Evolutionary conservation across 768 basidiomycete species (phyloP), one percentile per base, ranked within the genome.

Genomic region (Boletus tylopilopsis): DNA sequence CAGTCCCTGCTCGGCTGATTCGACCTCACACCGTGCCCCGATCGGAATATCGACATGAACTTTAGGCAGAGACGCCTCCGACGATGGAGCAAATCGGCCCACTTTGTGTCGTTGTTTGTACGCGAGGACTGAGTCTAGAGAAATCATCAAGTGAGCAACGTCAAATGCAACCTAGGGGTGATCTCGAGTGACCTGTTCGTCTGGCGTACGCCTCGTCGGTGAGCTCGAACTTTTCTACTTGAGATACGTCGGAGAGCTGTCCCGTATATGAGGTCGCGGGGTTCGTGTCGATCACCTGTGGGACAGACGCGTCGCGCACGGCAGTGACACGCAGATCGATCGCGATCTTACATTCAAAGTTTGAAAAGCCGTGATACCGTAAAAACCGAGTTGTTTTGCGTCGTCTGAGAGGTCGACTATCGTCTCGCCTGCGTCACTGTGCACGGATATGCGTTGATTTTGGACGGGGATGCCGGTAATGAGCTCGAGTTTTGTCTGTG

Each of bases 201-300:
- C 81, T 71, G 21, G 84, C 90, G 62, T 98, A 98, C 49, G 86
- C 90, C 5, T 81, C 81, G 4, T 83, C 77, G 8, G 82, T 84
- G 43, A 98, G 68, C 73, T 96, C 95, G 56, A 93, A 98, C 66
- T 97, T 96, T 23, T 96, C 85, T 2, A 96, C 92, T 68, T 85
- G 81, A 0, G 84, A 84, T 2, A 89, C 76, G 67, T 96, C 94
- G 8, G 85, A 80, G 45, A 89, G 79, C 64, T 94, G 91, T 2
- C 94, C 94, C 0, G 87, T 88, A 42, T 89, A 76, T 30, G 85
- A 83, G 1, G 68, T 70, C 2, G 85, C 76, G 8, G 94, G 92
- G 63, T 96, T 82, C 18, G 77, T 80, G 60, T 95, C 89, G 44
- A 44, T 50, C 40, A 62, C 61, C 61, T 51, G 75, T 72, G 10